Evolutionary conservation across 441 rosid genomes (phyloP), one percentile per base, ranked within the genome.

Genomic region (Flueggea neowawraea): DNA sequence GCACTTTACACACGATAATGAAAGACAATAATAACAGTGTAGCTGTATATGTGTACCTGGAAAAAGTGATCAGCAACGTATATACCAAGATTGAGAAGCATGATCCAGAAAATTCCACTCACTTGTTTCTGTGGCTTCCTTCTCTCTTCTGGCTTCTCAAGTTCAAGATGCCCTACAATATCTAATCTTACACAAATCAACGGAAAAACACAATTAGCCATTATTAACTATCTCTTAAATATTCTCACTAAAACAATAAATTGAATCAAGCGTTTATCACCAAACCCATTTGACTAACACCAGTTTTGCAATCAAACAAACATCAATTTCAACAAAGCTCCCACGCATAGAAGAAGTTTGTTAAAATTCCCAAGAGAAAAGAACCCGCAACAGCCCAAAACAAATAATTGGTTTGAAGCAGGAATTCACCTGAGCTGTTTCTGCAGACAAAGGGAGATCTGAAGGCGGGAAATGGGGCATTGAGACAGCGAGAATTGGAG

Each of bases 101-200:
- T 86, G 69, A 92, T 84, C 94, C 94, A 92, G 71, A 88, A 92
- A 13, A 92, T 73, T 12, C 92, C 97, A 56, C 80, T 86, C 14
- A 80, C 92, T 0, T 74, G 81, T 60, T 77, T 90, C 64, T 64
- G 72, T 2, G 85, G 85, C 58, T 84, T 86, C 66, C 60, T 58
- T 54, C 84, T 73, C 11, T 62, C 75, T 33, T 73, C 79, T 0
- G 75, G 79, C 76, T 82, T 88, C 56, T 79, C 84, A 49, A 90
- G 76, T 67, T 88, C 96, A 55, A 84, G 81, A 59, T 85, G 79
- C 33, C 84, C 69, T 32, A 76, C 75, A 68, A 88, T 78, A 68
- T 90, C 98, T 93, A 70, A 5, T 36, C 9, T 5, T 36, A 36
- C 41, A 36, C 41, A 36, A 36, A 3, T 36, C 41, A 36, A 36